Base-by-base conservation (phyloP, 331 rosid species). In the Malus hybrid region DNA sequence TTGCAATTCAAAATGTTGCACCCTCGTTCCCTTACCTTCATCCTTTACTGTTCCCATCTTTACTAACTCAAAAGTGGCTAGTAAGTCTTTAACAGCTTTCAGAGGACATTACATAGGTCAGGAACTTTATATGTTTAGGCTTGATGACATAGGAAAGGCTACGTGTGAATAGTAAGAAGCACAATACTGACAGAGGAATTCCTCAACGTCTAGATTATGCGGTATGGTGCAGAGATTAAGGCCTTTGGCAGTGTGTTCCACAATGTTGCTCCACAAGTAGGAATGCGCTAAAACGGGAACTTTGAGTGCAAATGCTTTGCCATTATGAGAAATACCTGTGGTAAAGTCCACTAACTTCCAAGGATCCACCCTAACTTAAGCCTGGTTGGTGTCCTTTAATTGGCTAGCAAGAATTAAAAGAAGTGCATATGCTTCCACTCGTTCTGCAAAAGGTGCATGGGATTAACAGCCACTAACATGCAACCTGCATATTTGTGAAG, bases 1-100 rank as follows among this genome's bases (percentile, higher is more conserved):
- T 64, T 73, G 77, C 61, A 15, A 62, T 73, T 61, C 5, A 42
- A 62, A 73, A 42, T 73, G 57, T 7, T 73, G 77, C 44, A 73
- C n/a, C 6, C 7, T 73, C 12, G 20, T 60, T 42, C 10, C 56
- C 18, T 62, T 44, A 71, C 52, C 54, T 56, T 56, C 54, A 32
- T 13, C 19, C 22, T 46, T 28, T 69, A 29, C 19, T 19, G 27
- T 16, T 28, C 3, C 44, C 10, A 48, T 48, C 50, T 54, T 28
- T 11, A 70, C 48, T 10, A 28, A 31, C 65, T 54, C 44, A 70
- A 29, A 42, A 70, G 6, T 12, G 1, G 44, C 11, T 31, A 52
- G 8, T 55, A n/a, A 71, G 28, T 56, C 62, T 54, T 52, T 52
- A 4, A 28, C n/a, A 10, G 19, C 32, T 31, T 70, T 31, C 20